Base-by-base conservation (phyloP, 2,329 filamentous ascomycete species). In the Immersiporthe knoxdaviesiana region DNA sequence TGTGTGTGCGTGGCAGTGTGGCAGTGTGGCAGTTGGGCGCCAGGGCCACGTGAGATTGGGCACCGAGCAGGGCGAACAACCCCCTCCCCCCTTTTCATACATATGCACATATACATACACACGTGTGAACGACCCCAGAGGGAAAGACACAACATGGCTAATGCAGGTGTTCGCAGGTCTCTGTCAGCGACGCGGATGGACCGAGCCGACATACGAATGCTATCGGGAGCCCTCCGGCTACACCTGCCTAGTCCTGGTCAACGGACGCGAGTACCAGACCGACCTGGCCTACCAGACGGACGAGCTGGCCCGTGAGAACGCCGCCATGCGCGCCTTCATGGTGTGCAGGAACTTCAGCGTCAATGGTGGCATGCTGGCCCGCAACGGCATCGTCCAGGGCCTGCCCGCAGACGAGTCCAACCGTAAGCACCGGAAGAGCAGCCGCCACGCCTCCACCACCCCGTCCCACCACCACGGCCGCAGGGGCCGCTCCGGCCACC, bases 301-400 rank as follows among this genome's bases (percentile, higher is more conserved):
- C 78, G 84, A 88, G 63, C 85, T 97, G 73, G 95, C 95, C 61
- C 92, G 94, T 77, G 94, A 98, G 80, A 96, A 95, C 76, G 95
- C 95, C 35, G 95, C 95, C 71, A 97, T 97, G 88, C 92, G 94
- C 72, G 95, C 95, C 69, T 98, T 97, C 81, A 95, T 97, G 89
- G 96, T 97, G 74, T 97, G 95, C 85, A 91, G 94, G 73, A 97
- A 97, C 85, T 97, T 97, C 82, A 97, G 93, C 68, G 92, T 97
- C 80, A 97, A 97, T 78, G 94, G 97, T 76, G 95, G 95, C 78
- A 97, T 97, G 93, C 84, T 90, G 72, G 88, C 88, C 72, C 86
- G 88, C 73, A 91, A 90, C 76, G 88, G 88, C 58, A 89, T 90
- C 72, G 88, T 91, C 72, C 88, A 91, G 79, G 88, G 88, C 63